Evolutionary conservation across 2,329 filamentous ascomycete genomes (phyloP), one percentile per base, ranked within the genome.

Genomic region (Aspergillus amoenus): DNA sequence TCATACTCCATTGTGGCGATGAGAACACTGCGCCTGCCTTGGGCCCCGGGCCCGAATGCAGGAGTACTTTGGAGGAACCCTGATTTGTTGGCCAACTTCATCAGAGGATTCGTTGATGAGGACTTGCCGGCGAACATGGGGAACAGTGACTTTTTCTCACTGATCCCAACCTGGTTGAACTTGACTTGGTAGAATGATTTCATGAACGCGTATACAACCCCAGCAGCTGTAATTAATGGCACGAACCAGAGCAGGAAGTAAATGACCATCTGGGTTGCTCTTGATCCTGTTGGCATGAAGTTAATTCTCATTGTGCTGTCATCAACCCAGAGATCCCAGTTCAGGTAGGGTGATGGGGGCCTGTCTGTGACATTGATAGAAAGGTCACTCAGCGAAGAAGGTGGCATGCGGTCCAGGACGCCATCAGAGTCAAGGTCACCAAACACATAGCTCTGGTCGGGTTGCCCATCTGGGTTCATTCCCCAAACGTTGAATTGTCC

Each of bases 1-100:
- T 88, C 85, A 71, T 89, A 89, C 70, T 89, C 86, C 84, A 89
- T 88, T 6, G 86, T 88, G 12, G 85, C 86, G 52, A 89, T 87
- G 21, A 89, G 78, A 2, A 88, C 82, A 32, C 81, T 87, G n/a
- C 83, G 76, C 44, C 77, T 59, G 37, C 63, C 67, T 18, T 76
- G 70, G n/a, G 64, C 61, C 41, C 66, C 68, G 34, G 62, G 63
- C 30, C 66, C 68, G 49, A 75, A 71, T 1, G 68, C 70, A 21
- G 73, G 68, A 6, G 64, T 73, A 49, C 68, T 73, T 50, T 74
- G 73, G 5, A 76, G 62, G 32, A 75, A 74, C 3, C 67, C 69
- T 3, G 72, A 75, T 55, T 65, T 74, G 46, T 69, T 72, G 24
- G 67, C 66, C 22, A 76, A 58, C 6, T 69, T 69, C 57, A 73